phyloP scores from a whole-genome alignment of 495 filamentous ascomycete genomes.

The Geoglossum glabrum region DNA sequence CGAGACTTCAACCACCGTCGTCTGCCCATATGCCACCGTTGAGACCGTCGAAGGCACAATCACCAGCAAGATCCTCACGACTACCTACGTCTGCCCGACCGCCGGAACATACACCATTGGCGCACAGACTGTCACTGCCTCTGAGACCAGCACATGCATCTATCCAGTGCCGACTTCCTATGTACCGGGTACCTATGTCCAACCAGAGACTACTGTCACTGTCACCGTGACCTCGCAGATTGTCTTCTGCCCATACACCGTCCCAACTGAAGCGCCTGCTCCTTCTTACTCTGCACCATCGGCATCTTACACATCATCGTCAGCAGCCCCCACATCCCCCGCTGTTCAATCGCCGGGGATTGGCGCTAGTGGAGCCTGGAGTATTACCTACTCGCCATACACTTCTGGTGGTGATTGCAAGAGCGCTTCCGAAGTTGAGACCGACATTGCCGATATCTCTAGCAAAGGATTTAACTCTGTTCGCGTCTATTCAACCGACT shows the following conservation, averaged over 20 bases:
- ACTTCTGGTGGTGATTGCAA: slow-evolving; percentile 42
- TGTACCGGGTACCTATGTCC: slow-evolving; percentile 54
- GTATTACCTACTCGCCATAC: slow-evolving; percentile 88
- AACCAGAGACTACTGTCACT: slow-evolving; percentile 43
- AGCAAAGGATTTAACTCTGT: slow-evolving; percentile 55
- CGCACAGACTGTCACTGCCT: slow-evolving; percentile 34
- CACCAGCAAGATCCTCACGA: slow-evolving; percentile 50
- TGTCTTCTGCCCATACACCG: slow-evolving; percentile 51
- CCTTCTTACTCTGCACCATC: slow-evolving; percentile 8
- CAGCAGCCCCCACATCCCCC: slow-evolving; percentile 8
- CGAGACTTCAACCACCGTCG: slow-evolving; percentile 1
- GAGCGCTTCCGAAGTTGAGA: slow-evolving; percentile 32
- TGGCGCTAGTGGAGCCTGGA: slow-evolving; percentile 42
- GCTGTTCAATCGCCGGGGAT: slow-evolving; percentile 13
- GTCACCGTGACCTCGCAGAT: slow-evolving; percentile 47
- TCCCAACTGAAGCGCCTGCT: slow-evolving; percentile 11
- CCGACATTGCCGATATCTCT: slow-evolving; percentile 50
- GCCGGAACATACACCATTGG: slow-evolving; percentile 69
- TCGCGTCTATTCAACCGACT: slow-evolving; percentile 88
- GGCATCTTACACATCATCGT: slow-evolving; percentile 4
- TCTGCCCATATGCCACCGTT: slow-evolving; percentile 51
- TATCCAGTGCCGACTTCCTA: slow-evolving; percentile 46
- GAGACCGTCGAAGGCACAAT: slow-evolving; percentile 35
- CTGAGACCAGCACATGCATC: slow-evolving; percentile 33
- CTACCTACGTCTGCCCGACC: slow-evolving; percentile 58